Evolutionary conservation across 257 asterid genomes (phyloP).

Genomic region (Craterostigma plantagineum): DNA sequence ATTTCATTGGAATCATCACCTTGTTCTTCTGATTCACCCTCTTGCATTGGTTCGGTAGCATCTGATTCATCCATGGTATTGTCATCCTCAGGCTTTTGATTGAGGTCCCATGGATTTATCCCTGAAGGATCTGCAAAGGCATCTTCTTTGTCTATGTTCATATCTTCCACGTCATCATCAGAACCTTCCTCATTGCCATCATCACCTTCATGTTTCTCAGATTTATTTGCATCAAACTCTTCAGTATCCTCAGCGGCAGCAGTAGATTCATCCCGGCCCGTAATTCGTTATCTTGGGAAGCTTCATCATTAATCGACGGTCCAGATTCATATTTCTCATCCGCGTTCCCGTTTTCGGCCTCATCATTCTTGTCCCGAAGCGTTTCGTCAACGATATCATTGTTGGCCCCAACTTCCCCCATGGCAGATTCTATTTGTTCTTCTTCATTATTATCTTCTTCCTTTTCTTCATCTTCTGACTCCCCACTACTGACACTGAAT

Average conservation of each 20-base stretch:
- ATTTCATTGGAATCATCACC: conserved; percentile 19
- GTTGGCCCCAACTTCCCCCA: conserved; percentile 63
- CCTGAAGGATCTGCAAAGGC: conserved; percentile 52
- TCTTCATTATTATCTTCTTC: conserved; percentile 14
- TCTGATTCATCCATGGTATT: conserved; percentile 23
- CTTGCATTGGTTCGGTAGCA: conserved; percentile 36
- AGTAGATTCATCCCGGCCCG: conserved; percentile 58
- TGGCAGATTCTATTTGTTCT: conserved; percentile 61
- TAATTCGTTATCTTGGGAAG: conserved; percentile 41
- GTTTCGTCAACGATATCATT: conserved; percentile 70
- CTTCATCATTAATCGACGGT: conserved; percentile 41
- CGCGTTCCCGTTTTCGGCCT: conserved; percentile 15
- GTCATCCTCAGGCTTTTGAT: conserved; percentile 28
- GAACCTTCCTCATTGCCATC: conserved; percentile 23
- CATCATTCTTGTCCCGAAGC: conserved; percentile 24
- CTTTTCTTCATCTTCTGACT: conserved; percentile 44
- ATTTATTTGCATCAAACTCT: conserved; percentile 24
- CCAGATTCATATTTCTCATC: conserved; percentile 69
- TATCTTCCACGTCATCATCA: conserved; percentile 32
- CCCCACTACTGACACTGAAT: conserved; percentile 68
- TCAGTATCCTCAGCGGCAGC: conserved; percentile 21
- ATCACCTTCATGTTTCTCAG: conserved; percentile 21
- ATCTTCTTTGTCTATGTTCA: conserved; percentile 48
- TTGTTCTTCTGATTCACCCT: conserved; percentile 28
- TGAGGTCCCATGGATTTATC: conserved; percentile 37